Conservation (phyloP, 495 filamentous ascomycete species). For the Coniosporium apollinis region DNA sequence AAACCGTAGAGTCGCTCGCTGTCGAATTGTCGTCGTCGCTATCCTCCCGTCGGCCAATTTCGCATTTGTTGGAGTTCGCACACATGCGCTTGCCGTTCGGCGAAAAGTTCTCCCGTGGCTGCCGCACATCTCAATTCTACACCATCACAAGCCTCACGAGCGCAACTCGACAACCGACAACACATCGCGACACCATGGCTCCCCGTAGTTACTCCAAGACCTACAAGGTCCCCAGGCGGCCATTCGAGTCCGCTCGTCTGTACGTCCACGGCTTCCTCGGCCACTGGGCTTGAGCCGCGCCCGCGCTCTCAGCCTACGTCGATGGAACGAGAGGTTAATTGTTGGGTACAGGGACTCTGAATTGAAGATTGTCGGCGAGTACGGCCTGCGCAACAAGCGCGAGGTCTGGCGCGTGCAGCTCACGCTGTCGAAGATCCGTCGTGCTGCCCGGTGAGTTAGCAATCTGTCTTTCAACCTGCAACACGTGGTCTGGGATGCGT, state of each 20-base stretch:
- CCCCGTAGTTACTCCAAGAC: slow-evolving; percentile 84
- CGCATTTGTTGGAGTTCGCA: no score
- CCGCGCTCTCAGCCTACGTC: slow-evolving; percentile 95
- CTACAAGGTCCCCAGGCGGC: slow-evolving; percentile 78
- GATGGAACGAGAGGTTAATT: slow-evolving; percentile 38
- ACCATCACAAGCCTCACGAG: slow-evolving; percentile 4
- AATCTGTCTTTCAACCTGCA: not conserved
- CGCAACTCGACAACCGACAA: slow-evolving; percentile 12
- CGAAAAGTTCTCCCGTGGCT: not conserved
- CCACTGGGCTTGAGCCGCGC: slow-evolving; percentile 98
- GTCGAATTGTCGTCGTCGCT: not conserved
- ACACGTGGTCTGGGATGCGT: no score
- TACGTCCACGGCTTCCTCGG: slow-evolving; percentile 80
- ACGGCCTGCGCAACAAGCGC: slow-evolving; percentile 98
- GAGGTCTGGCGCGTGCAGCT: slow-evolving; percentile 99
- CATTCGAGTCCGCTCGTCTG: slow-evolving; percentile 99
- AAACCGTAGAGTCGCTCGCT: not conserved
- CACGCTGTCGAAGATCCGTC: slow-evolving; percentile 99
- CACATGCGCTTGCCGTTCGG: slow-evolving; percentile 1
- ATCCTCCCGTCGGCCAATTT: no score
- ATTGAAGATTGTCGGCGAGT: slow-evolving; percentile 98
- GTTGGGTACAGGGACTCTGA: slow-evolving; percentile 78
- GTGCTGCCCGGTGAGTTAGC: slow-evolving; percentile 84
- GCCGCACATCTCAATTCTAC: slow-evolving; percentile 1
- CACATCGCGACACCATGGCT: slow-evolving; percentile 19